Evolutionary conservation across 495 filamentous ascomycete species (phyloP).

Genomic region (Penicillium bialowiezense): DNA sequence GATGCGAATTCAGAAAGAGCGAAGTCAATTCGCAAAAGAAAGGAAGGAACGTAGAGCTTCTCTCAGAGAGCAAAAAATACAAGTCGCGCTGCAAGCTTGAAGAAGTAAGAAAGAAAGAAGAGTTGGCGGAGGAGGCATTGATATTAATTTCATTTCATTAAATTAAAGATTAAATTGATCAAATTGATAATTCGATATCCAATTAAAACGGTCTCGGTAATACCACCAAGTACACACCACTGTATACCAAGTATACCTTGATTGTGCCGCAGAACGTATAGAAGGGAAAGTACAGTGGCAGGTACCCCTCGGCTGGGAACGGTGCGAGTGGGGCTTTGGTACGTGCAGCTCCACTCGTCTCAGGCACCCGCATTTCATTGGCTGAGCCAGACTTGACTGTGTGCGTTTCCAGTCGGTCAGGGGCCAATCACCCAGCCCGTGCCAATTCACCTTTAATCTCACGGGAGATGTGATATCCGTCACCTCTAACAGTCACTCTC

Average conservation of each 20-base stretch:
- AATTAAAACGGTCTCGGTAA: background rate
- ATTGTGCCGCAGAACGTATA: too few species aligned
- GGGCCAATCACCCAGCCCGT: background rate
- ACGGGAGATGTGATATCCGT: background rate
- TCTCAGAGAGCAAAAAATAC: slow-evolving; percentile 24
- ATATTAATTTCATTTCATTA: slow-evolving; percentile 16
- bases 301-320: background rate
- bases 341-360: slow-evolving; percentile 9
- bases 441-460: slow-evolving; percentile 5
- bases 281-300: too few species aligned
- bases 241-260: background rate
- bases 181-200: background rate
- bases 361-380: slow-evolving; percentile 10
- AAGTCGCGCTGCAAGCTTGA: slow-evolving; percentile 20
- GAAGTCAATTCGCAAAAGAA: slow-evolving; percentile 54
- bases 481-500: too few species aligned
- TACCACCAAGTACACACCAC: too few species aligned
- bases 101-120: slow-evolving; percentile 21
- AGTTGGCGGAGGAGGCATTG: slow-evolving; percentile 6
- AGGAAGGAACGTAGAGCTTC: slow-evolving; percentile 40
- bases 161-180: background rate
- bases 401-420: too few species aligned
- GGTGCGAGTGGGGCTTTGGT: background rate
- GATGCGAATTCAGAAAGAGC: slow-evolving; percentile 27
- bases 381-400: too few species aligned